These are phyloP conservation scores for Setaria italica DNA, from an alignment of 202 grass and related monocot genomes.

Conservation along the genomic window DNA sequence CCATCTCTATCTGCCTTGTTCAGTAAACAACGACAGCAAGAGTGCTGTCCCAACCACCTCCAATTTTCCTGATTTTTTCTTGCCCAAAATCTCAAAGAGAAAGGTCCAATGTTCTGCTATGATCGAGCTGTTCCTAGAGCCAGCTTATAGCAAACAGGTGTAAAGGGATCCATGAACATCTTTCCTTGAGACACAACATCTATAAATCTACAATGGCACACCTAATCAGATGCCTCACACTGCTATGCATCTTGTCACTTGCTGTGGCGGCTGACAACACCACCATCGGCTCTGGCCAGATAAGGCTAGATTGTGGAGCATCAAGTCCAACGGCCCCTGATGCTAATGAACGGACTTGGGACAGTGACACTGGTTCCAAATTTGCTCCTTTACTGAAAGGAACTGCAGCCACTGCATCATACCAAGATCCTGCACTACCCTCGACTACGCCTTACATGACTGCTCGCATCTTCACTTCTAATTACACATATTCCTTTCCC, in stretches of 20 bases:
- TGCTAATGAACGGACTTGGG: constrained; percentile 41
- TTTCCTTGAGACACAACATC: neutral
- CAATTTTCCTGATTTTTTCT: constrained; percentile 2
- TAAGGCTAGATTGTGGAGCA: constrained; percentile 66
- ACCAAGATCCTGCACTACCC: constrained; percentile 47
- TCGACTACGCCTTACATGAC: constrained; percentile 36
- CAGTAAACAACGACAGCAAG: neutral
- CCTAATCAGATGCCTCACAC: neutral
- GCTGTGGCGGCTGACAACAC: neutral
- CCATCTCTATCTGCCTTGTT: neutral
- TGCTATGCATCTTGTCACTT: constrained; percentile 25
- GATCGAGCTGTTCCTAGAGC: neutral
- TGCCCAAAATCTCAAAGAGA: neutral
- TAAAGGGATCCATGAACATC: neutral
- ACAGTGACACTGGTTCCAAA: constrained; percentile 46
- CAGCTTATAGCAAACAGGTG: neutral
- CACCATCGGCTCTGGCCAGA: constrained; percentile 35
- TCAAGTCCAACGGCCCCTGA: neutral
- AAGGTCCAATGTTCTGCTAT: neutral
- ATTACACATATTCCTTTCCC: constrained; percentile 74
- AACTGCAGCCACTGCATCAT: neutral
- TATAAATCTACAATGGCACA: constrained; percentile 7
- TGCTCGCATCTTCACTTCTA: constrained; percentile 69
- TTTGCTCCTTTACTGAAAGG: constrained; percentile 41
- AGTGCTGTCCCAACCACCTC: neutral